Evolutionary conservation across 495 filamentous ascomycete genomes (phyloP).

Genomic region (Penicillium fimorum): DNA sequence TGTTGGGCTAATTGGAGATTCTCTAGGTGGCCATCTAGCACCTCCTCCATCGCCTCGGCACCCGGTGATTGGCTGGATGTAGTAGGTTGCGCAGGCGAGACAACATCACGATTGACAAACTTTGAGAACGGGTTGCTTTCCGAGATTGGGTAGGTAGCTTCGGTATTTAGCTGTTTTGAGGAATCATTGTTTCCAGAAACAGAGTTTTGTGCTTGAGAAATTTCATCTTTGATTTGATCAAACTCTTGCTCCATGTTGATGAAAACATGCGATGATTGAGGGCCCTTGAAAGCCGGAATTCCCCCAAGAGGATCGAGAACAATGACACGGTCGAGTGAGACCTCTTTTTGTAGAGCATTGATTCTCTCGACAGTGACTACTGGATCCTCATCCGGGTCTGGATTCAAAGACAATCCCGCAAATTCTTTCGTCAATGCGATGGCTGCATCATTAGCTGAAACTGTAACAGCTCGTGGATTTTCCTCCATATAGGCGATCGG

Average conservation of each 20-base stretch:
- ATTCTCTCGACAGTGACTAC: conserved; percentile 43
- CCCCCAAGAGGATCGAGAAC: conserved; percentile 86
- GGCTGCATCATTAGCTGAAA: conserved; percentile 65
- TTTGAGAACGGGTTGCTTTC: conserved; percentile 49
- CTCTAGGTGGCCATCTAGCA: conserved; percentile 54
- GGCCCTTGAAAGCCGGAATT: conserved; percentile 68
- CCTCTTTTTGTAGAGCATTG: conserved; percentile 47
- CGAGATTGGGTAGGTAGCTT: conserved; percentile 22
- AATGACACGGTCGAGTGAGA: conserved; percentile 81
- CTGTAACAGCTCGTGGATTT: conserved; percentile 51
- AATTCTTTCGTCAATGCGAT: conserved; percentile 72
- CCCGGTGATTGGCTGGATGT: conserved; percentile 8
- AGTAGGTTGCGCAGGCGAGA: conserved; percentile 15
- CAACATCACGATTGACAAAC: conserved; percentile 40
- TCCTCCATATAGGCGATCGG: conserved; percentile 65
- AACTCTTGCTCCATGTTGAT: conserved; percentile 95
- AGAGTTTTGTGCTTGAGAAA: conserved; percentile 37
- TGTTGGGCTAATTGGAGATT: conserved; percentile 71
- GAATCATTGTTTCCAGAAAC: conserved; percentile 8
- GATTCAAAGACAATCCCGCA: conserved; percentile 50
- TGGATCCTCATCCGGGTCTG: conserved; percentile 49
- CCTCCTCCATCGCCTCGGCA: conserved; percentile 15
- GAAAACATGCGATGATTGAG: conserved; percentile 77
- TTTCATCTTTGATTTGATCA: conserved; percentile 58
- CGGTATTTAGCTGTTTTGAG: conserved; percentile 1